These are phyloP conservation scores for Scutellaria baicalensis DNA, from an alignment of 257 asterid species.

Conservation along the genomic window DNA sequence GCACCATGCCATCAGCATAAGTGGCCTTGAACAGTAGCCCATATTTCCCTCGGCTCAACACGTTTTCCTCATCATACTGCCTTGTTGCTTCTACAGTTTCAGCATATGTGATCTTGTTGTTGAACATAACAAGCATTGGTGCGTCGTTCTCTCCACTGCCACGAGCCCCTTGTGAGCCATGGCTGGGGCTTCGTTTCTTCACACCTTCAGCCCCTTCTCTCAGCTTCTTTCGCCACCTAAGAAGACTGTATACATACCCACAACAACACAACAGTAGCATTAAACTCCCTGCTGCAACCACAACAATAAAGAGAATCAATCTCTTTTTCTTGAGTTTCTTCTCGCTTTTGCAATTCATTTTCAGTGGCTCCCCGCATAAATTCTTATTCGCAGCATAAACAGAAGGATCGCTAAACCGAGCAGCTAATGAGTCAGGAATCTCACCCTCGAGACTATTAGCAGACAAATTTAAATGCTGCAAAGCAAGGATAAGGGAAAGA, in stretches of 20 bases:
- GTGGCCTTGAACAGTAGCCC: constrained; percentile 69
- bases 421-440: constrained; percentile 56
- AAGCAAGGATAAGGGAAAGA: constrained; percentile 37
- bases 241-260: constrained; percentile 55
- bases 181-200: constrained; percentile 79
- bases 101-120: constrained; percentile 62
- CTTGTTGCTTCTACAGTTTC: constrained; percentile 82
- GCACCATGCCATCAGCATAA: constrained; percentile 81
- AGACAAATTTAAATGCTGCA: constrained; percentile 50
- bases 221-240: constrained; percentile 59
- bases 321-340: constrained; percentile 39
- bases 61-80: constrained; percentile 87
- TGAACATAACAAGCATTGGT: constrained; percentile 75
- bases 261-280: constrained; percentile 49
- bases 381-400: constrained; percentile 41
- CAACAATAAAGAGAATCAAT: constrained; percentile 46
- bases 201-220: constrained; percentile 28
- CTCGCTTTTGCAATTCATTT: constrained; percentile 29
- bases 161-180: constrained; percentile 53
- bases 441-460: constrained; percentile 61
- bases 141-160: constrained; percentile 74
- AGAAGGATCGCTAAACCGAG: constrained; percentile 61
- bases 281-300: constrained; percentile 56
- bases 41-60: constrained; percentile 59
- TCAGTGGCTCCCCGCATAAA: constrained; percentile 64